These are phyloP conservation scores for Hypericum androsaemum DNA, from an alignment of 345 rosid species.

Conservation along the genomic window DNA sequence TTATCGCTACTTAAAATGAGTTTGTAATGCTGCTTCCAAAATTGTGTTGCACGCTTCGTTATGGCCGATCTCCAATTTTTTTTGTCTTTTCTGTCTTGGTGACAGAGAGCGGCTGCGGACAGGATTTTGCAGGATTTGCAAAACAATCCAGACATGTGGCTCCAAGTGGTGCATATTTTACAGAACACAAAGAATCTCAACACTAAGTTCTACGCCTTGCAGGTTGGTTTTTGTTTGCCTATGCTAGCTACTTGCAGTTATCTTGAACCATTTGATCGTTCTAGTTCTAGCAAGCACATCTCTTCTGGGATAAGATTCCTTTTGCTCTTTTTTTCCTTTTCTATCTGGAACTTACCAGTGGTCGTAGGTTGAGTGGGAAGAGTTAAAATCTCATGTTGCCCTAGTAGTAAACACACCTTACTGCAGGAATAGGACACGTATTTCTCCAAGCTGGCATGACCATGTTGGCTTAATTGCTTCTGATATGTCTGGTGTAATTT, in stretches of 20 bases:
- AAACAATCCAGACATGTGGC: conserved; percentile 95
- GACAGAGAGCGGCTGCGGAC: conserved; percentile 90
- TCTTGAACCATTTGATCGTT: background rate
- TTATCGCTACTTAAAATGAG: no score
- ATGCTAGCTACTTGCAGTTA: background rate
- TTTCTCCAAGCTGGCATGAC: no score
- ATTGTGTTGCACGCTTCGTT: background rate
- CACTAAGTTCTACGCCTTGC: conserved; percentile 94
- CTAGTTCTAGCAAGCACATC: background rate
- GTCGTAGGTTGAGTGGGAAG: no score
- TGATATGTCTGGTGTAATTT: no score
- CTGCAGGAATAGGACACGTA: no score
- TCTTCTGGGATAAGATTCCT: background rate
- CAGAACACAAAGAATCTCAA: conserved; percentile 73
- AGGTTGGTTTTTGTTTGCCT: conserved; percentile 34
- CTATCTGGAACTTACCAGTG: no score
- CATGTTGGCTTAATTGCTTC: no score
- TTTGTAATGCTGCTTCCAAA: no score
- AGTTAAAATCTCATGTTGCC: no score
- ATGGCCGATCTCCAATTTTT: conserved; percentile 1
- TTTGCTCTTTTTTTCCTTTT: no score
- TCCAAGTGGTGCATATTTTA: conserved; percentile 87
- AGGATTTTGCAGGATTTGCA: conserved; percentile 93
- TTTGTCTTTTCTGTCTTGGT: conserved; percentile 11
- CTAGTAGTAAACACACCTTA: no score